These are phyloP conservation scores for Thelonectria blattea DNA, from an alignment of 2,329 filamentous ascomycete genomes.

Conservation along the genomic window DNA sequence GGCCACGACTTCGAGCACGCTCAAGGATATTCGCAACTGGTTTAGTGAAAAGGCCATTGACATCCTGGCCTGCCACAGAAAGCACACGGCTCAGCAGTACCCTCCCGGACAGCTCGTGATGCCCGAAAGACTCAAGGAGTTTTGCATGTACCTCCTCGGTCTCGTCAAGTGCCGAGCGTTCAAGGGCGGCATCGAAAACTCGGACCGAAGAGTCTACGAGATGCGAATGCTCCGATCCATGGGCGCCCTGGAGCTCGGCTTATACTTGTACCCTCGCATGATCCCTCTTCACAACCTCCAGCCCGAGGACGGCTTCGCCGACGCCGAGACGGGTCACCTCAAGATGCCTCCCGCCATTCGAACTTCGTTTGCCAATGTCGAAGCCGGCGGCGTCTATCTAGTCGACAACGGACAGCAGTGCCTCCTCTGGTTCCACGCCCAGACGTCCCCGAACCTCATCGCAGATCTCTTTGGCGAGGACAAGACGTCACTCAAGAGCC, in stretches of 20 bases:
- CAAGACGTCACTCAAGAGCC: conserved; percentile 68
- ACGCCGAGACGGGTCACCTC: conserved; percentile 82
- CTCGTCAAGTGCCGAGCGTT: conserved; percentile 90
- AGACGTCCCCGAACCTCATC: conserved; percentile 90
- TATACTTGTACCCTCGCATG: conserved; percentile 96
- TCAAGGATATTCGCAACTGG: conserved; percentile 84
- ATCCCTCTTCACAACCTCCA: conserved; percentile 89
- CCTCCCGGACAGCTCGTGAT: conserved; percentile 93
- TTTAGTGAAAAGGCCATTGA: conserved; percentile 93
- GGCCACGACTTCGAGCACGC: conserved; percentile 67
- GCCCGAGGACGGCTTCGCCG: conserved; percentile 89
- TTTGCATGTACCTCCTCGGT: conserved; percentile 93
- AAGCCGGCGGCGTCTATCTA: conserved; percentile 91
- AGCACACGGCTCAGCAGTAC: conserved; percentile 84
- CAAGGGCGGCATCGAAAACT: conserved; percentile 89
- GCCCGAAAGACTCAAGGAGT: conserved; percentile 94
- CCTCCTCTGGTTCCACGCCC: conserved; percentile 89
- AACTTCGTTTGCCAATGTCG: conserved; percentile 84
- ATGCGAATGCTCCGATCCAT: conserved; percentile 89
- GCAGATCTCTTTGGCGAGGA: conserved; percentile 87
- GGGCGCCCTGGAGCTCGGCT: conserved; percentile 81
- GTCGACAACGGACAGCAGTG: conserved; percentile 95
- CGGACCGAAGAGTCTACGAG: conserved; percentile 89
- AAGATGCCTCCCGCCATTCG: conserved; percentile 82
- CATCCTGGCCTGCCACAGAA: conserved; percentile 88